Base-by-base conservation (phyloP, 768 basidiomycete genomes). In the Naganishia kalamii region DNA sequence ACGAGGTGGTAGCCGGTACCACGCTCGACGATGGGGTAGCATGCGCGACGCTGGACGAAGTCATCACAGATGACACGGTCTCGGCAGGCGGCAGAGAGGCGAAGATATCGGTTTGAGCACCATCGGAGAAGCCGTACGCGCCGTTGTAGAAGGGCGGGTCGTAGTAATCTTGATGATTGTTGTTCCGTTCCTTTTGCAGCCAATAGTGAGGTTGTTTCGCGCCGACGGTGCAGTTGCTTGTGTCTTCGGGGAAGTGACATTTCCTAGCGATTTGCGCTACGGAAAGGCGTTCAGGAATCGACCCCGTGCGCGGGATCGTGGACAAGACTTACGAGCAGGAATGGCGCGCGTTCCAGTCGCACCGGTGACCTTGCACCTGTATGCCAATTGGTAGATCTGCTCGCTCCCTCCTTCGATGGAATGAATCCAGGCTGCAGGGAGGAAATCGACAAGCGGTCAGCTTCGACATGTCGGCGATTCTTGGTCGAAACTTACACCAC, bases 31-130 rank as follows among this genome's bases (percentile, higher is more conserved):
- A 11, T 15, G 5, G 35, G 35, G 37, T 10, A 8, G 8, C 11
- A n/a, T 44, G 7, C 43, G 43, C 19, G 43, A 44, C 43, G 11
- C 11, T 11, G 19, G 43, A 10, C 43, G 43, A n/a, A 10, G 43
- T n/a, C 13, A 44, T n/a, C 17, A n/a, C n/a, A n/a, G n/a, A n/a
- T n/a, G 37, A 40, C 7, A 40, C 37, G 17, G 8, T 40, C 51
- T 30, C 13, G 7, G 19, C 21, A 19, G 12, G 47, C 32, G 21
- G 11, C 47, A 27, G 65, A 48, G 21, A 63, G 21, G 72, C 71
- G 60, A 69, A 77, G 11, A 77, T 64, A 46, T 76, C 75, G 19
- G 71, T 74, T 65, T 78, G 77, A 17, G 76, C 76, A n/a, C 77
- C 77, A 52, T 78, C 68, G 65, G 69, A 66, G 59, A 72, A 77